A percentile compares a stretch with the other conserved stretches of the same genome.
Conservation (phyloP, 1,284 basidiomycete genomes). For the Ganoderma resinaceum region DNA sequence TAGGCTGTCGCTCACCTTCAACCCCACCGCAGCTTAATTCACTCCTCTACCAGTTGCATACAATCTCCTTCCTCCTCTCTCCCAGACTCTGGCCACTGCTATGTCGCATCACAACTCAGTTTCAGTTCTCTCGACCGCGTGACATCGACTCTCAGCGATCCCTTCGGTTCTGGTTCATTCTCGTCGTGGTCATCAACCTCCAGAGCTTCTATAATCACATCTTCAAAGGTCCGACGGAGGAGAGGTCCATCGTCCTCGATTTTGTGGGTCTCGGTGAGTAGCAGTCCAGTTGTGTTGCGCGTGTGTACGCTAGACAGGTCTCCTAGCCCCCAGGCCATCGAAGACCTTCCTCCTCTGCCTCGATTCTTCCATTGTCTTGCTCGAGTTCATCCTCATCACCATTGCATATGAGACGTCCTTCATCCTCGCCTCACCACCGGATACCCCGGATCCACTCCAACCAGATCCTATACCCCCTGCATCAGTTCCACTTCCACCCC, state of each 20-base stretch:
- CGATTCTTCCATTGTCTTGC: constrained; percentile 68
- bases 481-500: constrained; percentile 32
- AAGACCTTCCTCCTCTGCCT: constrained; percentile 67
- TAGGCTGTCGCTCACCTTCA: neutral
- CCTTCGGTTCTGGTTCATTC: constrained; percentile 66
- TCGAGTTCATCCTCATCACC: constrained; percentile 68
- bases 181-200: constrained; percentile 63
- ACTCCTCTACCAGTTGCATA: constrained; percentile 74
- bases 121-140: constrained; percentile 68
- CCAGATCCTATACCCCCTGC: constrained; percentile 35
- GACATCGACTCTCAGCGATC: constrained; percentile 67
- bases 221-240: constrained; percentile 54
- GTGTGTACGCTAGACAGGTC: neutral
- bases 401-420: constrained; percentile 70
- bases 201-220: constrained; percentile 69
- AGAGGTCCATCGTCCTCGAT: constrained; percentile 70
- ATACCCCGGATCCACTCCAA: constrained; percentile 43
- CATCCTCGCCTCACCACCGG: constrained; percentile 40
- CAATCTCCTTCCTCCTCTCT: constrained; percentile 76
- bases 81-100: constrained; percentile 67
- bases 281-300: neutral
- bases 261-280: constrained; percentile 77
- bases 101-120: constrained; percentile 63
- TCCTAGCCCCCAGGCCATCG: constrained; percentile 63
- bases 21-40: constrained; percentile 60